Conservation (phyloP, 768 basidiomycete genomes). For the Calvatia gigantea region DNA sequence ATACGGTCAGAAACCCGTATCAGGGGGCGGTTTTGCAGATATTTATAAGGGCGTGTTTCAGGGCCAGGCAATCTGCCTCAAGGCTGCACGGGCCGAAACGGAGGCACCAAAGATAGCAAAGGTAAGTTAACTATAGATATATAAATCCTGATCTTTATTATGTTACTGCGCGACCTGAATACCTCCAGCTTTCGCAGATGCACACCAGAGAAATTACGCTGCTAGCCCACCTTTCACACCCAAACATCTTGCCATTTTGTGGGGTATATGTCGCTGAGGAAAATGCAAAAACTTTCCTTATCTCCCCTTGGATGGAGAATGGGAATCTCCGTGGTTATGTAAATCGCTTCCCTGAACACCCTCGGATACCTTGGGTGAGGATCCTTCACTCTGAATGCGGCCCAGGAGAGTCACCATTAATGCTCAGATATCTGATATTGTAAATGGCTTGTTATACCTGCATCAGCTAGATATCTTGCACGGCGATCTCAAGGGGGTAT, state of each 20-base stretch:
- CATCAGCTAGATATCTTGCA: neutral
- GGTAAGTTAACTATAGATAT: no score
- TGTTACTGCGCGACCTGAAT: no score
- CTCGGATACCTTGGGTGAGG: slow-evolving; percentile 15
- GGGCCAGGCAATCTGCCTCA: neutral
- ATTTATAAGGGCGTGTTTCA: neutral
- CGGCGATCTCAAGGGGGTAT: neutral
- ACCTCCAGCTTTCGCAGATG: no score
- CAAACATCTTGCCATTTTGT: slow-evolving; percentile 33
- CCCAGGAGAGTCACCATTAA: no score
- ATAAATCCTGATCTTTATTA: no score
- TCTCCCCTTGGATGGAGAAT: slow-evolving; percentile 21
- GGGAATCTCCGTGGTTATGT: slow-evolving; percentile 17
- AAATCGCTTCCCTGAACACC: slow-evolving; percentile 1
- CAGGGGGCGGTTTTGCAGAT: neutral
- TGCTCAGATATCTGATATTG: neutral
- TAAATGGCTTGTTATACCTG: neutral
- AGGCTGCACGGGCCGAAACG: no score
- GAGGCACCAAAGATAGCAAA: no score
- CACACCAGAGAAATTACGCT: slow-evolving; percentile 25
- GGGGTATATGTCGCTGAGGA: slow-evolving; percentile 22
- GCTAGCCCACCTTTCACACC: slow-evolving; percentile 30
- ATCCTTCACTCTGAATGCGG: no score
- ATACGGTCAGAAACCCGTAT: neutral
- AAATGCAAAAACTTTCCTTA: slow-evolving; percentile 1